Evolutionary conservation across 768 basidiomycete genomes (phyloP).

Genomic region (Amanita fuliginea): DNA sequence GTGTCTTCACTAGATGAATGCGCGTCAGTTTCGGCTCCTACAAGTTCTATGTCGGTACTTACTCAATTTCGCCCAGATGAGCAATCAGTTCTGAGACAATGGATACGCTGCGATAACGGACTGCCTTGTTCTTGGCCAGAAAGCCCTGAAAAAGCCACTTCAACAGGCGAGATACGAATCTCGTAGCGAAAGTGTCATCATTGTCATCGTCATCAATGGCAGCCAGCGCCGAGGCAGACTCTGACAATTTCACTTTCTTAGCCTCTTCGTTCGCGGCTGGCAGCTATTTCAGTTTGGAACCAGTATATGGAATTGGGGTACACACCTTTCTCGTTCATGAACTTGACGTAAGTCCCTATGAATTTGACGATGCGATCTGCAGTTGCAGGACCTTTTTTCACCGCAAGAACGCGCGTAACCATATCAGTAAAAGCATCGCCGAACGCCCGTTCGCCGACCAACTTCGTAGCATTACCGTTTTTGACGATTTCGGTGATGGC

Average conservation of each 20-base stretch:
- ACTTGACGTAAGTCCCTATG: constrained; percentile 72
- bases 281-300: background rate
- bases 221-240: constrained; percentile 12
- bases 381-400: constrained; percentile 80
- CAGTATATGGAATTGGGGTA: background rate
- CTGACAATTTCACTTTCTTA: constrained; percentile 15
- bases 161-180: constrained; percentile 59
- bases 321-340: constrained; percentile 73
- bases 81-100: constrained; percentile 80
- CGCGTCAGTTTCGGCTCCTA: background rate
- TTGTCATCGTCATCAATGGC: constrained; percentile 34
- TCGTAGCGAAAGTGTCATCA: constrained; percentile 57
- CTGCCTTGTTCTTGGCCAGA: constrained; percentile 82
- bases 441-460: constrained; percentile 73
- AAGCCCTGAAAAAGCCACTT: constrained; percentile 76
- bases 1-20: constrained; percentile 61
- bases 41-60: constrained; percentile 18
- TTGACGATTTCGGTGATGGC: constrained; percentile 38
- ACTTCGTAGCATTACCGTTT: constrained; percentile 33
- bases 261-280: constrained; percentile 8
- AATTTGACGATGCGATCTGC: constrained; percentile 85
- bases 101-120: constrained; percentile 72
- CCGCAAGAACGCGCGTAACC: constrained; percentile 55
- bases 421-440: constrained; percentile 65
- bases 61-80: constrained; percentile 85